phyloP scores from a whole-genome alignment of 345 rosid species.

The Sapria himalayana region DNA sequence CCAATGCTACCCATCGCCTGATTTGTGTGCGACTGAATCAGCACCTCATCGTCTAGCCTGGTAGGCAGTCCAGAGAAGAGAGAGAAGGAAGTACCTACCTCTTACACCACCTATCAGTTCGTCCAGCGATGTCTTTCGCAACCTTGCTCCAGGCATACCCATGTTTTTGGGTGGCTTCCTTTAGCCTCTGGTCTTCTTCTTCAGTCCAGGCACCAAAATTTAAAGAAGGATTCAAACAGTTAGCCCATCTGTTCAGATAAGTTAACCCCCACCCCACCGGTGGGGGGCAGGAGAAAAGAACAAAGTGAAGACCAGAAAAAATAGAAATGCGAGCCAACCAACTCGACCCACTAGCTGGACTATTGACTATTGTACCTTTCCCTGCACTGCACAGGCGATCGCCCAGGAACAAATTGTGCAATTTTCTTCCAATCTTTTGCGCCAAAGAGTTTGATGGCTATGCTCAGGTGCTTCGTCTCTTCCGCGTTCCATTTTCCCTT shows the following conservation, averaged over 20 bases:
- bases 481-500: slow-evolving; percentile 45
- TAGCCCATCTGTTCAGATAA: slow-evolving; percentile 74
- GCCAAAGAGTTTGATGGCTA: slow-evolving; percentile 69
- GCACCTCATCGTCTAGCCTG: too few relatives aligned
- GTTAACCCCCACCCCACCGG: too few relatives aligned
- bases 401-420: slow-evolving; percentile 67
- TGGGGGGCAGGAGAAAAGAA: too few relatives aligned
- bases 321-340: too few relatives aligned
- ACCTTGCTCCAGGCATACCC: slow-evolving; percentile 66
- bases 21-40: slow-evolving; percentile 4
- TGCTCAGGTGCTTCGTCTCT: slow-evolving; percentile 53
- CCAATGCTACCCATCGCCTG: slow-evolving; percentile 68
- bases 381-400: slow-evolving; percentile 58
- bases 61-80: not conserved
- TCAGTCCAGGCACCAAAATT: slow-evolving; percentile 42
- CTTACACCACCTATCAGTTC: slow-evolving; percentile 71
- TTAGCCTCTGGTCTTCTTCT: slow-evolving; percentile 54
- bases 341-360: too few relatives aligned
- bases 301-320: too few relatives aligned
- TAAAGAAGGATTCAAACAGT: slow-evolving; percentile 55
- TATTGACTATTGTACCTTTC: too few relatives aligned
- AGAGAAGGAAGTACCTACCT: slow-evolving; percentile 21
- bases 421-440: slow-evolving; percentile 63
- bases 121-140: slow-evolving; percentile 34
- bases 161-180: slow-evolving; percentile 35